Evolutionary conservation across 495 filamentous ascomycete species (phyloP), one percentile per base, ranked within the genome.

Genomic region (Lasiosphaeria miniovina): DNA sequence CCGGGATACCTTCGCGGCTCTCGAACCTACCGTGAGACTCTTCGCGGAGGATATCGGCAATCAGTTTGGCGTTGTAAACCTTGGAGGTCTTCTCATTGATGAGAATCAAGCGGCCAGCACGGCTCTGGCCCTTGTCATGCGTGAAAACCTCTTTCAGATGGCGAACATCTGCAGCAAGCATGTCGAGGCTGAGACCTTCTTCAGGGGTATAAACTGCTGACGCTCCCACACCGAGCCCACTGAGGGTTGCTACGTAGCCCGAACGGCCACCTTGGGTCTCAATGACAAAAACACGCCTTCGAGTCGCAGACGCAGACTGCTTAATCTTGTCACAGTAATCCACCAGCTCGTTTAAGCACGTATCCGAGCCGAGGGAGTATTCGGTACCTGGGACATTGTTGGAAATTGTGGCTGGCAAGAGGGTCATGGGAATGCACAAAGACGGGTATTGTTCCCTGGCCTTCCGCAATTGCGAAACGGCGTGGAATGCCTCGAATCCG

Each of bases 301-400:
- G 87, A 35, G 90, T 92, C 11, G 95, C 90, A 3, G 91, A 96
- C 0, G 95, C 95, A 7, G 92, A 96, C 74, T 98, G 95, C 67
- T 93, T 90, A 76, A 98, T 96, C 48, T 89, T 90, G 77, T 99
- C 95, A 70, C 95, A 99, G 77, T 97, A 99, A 36, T 88, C 81
- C 60, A 96, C 90, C 15, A 99, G 80, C n/a, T 95, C 91, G 72
- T 99, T 99, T 45, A 98, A 79, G 69, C 95, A 99, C 11, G 95
- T 99, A 71, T 99, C 95, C 52, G 90, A 95, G 15, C 95, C 95
- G 49, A 99, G 82, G 0, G 91, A 96, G 76, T 96, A 99, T 74
- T 99, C 95, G 12, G 92, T 96, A 8, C 95, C 95, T 0, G 94
- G 95, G 8, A 99, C 95, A 73, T 99, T 99, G 80, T 98, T 98